phyloP scores from a whole-genome alignment of 2,329 filamentous ascomycete species.

The Aspergillus hiratsukae region DNA sequence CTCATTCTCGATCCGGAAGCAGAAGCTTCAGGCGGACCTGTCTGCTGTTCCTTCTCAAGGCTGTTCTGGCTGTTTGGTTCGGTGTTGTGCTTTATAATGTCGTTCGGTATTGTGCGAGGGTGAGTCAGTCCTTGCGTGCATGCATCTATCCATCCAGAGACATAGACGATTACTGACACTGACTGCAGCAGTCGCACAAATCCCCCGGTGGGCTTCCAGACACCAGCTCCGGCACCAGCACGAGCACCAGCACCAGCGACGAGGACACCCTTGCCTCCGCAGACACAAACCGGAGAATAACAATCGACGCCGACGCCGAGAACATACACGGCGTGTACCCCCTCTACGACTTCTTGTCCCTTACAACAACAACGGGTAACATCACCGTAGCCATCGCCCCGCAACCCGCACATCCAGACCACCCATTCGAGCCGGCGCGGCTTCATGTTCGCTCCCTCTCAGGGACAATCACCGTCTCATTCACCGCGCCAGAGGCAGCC shows the following conservation, averaged over 20 bases:
- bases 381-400: conserved; percentile 27
- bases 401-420: conserved; percentile 20
- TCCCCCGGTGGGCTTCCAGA: neutral
- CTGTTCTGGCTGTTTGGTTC: neutral
- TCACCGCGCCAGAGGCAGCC: conserved; percentile 6
- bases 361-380: conserved; percentile 27
- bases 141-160: no score
- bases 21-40: neutral
- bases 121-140: neutral
- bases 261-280: no score
- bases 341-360: conserved; percentile 28
- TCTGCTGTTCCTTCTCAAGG: neutral
- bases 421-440: conserved; percentile 22
- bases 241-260: no score
- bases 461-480: conserved; percentile 25
- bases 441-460: conserved; percentile 21
- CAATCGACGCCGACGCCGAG: conserved; percentile 12
- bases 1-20: neutral
- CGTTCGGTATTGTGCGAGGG: neutral
- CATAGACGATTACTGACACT: no score
- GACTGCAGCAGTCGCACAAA: neutral
- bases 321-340: conserved; percentile 26
- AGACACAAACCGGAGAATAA: conserved; percentile 11
- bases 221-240: neutral
- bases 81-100: neutral